These are phyloP conservation scores for Hsuehochloa calcarea DNA, from an alignment of 176 grass and related monocot species.

Conservation along the genomic window DNA sequence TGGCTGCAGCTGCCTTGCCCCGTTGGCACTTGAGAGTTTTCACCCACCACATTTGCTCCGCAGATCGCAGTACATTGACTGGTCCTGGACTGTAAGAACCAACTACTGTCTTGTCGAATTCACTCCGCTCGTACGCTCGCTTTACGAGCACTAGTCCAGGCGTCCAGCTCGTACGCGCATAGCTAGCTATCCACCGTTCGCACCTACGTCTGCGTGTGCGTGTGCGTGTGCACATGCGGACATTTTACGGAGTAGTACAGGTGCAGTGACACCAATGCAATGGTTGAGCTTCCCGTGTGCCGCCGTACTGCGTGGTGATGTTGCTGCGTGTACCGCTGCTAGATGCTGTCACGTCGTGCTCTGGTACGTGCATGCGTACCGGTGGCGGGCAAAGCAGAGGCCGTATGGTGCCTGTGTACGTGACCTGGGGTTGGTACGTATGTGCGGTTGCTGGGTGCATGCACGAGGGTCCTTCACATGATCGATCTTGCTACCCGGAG, in stretches of 20 bases:
- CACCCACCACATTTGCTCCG: slow-evolving; percentile 15
- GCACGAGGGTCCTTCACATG: slow-evolving; percentile 15
- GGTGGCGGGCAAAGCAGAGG: not conserved
- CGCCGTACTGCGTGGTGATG: not conserved
- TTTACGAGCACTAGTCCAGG: slow-evolving; percentile 21
- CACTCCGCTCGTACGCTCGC: not conserved
- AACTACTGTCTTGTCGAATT: not conserved
- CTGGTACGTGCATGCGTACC: too few relatives aligned
- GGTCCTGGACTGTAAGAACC: slow-evolving; percentile 13
- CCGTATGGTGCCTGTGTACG: not conserved
- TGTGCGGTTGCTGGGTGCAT: not conserved
- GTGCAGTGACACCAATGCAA: not conserved
- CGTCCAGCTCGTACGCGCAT: slow-evolving; percentile 2
- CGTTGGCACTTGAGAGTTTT: not conserved
- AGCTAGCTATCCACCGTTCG: too few relatives aligned
- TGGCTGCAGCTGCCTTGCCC: too few relatives aligned
- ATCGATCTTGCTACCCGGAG: not conserved
- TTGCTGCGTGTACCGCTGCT: not conserved
- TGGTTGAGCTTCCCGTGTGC: not conserved
- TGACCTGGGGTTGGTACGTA: not conserved
- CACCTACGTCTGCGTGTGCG: not conserved
- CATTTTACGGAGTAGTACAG: not conserved
- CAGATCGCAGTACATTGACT: not conserved
- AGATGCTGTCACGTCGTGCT: not conserved
- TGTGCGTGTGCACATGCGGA: too few relatives aligned